These are phyloP conservation scores for Acacia pycnantha DNA, from an alignment of 331 rosid genomes.

Conservation along the genomic window DNA sequence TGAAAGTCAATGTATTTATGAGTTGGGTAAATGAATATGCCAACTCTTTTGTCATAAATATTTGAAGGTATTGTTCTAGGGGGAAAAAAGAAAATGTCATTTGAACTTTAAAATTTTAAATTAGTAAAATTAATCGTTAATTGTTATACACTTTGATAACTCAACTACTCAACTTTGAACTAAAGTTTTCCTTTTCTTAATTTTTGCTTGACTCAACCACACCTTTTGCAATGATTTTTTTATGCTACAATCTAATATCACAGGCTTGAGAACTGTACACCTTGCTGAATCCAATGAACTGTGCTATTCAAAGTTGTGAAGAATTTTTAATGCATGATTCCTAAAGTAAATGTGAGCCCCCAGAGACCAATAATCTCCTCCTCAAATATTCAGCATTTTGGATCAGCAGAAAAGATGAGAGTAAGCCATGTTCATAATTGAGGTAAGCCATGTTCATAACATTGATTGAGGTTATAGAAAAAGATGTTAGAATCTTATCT, in stretches of 20 bases:
- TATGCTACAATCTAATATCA: not conserved
- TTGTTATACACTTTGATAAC: not conserved
- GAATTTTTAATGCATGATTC: not conserved
- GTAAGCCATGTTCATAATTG: not conserved
- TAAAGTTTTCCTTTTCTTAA: too few relatives aligned
- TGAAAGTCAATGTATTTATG: not conserved
- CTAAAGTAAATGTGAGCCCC: not conserved
- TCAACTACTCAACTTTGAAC: not conserved
- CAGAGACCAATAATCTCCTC: not conserved
- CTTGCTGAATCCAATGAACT: not conserved
- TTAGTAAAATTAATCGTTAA: too few relatives aligned
- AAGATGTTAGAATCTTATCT: constrained; percentile 45
- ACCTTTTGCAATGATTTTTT: not conserved
- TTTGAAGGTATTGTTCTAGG: too few relatives aligned
- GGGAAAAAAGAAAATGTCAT: too few relatives aligned
- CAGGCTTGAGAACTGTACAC: not conserved
- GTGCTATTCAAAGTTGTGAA: not conserved
- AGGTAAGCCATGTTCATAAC: not conserved
- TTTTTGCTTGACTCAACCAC: too few relatives aligned
- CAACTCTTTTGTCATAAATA: not conserved
- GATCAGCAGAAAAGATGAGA: not conserved
- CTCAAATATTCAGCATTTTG: too few relatives aligned
- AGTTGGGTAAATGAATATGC: not conserved
- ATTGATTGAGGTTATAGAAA: not conserved
- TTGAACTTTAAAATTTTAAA: too few relatives aligned